phyloP scores from a whole-genome alignment of 805 yeast species.

The Kodamaea neixiangensis region DNA sequence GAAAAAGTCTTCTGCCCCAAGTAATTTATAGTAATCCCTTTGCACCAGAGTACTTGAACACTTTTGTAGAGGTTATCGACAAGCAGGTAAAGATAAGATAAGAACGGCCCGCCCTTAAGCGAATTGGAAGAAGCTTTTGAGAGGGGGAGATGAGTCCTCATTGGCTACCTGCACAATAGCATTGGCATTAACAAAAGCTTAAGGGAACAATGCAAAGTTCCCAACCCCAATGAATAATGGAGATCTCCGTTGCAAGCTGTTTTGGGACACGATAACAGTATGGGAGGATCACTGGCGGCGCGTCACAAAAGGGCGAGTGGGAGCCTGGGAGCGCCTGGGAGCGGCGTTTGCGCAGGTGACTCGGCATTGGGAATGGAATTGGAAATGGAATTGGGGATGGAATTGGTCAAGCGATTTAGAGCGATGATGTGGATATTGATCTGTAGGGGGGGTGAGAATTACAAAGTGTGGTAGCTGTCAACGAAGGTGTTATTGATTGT shows the following conservation, averaged over 20 bases:
- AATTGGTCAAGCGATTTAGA: too few relatives aligned
- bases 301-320: neutral
- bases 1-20: neutral
- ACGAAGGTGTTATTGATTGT: too few relatives aligned
- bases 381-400: too few relatives aligned
- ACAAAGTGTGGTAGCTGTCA: too few relatives aligned
- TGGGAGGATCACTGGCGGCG: neutral
- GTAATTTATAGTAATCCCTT: neutral
- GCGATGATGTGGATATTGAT: too few relatives aligned
- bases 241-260: neutral
- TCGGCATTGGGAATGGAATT: too few relatives aligned
- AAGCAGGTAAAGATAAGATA: constrained; percentile 6
- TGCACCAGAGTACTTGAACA: too few relatives aligned
- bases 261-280: neutral
- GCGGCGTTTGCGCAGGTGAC: neutral
- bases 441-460: too few relatives aligned
- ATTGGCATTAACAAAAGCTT: neutral
- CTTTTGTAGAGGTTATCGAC: neutral
- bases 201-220: neutral
- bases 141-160: neutral
- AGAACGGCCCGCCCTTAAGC: constrained; percentile 8
- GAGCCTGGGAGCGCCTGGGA: neutral
- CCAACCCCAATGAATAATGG: neutral
- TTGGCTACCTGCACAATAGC: neutral
- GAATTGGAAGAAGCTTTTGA: neutral